Base-by-base conservation (phyloP, 2,329 filamentous ascomycete species). In the Chaetothyriales sp. region DNA sequence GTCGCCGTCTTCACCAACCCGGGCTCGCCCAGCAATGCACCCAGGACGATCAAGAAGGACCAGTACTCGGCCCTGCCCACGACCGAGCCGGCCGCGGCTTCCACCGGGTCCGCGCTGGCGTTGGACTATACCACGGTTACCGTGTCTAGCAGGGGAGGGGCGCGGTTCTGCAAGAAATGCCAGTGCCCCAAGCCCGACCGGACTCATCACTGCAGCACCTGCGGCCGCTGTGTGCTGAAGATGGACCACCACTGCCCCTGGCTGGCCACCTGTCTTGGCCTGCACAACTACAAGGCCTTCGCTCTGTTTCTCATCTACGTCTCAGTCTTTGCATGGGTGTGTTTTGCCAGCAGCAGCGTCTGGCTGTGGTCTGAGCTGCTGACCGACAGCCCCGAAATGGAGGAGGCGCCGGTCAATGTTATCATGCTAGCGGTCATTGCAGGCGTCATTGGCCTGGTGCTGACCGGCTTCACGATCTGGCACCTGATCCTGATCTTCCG, bases 241-340 rank as follows among this genome's bases (percentile, higher is more conserved):
- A 98, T 98, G 92, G 92, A 98, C 65, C 92, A 98, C 67, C 92
- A 98, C 70, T 98, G 92, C 66, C 92, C 92, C 15, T 98, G 92
- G 92, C 76, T 98, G 47, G 90, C 92, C 25, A 95, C 87, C 3
- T 98, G 92, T 67, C 85, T 98, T 53, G 92, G 92, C 18, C 73
- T 98, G 57, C 80, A 80, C 63, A 98, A 98, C 69, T 93, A 95
- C 74, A 98, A 98, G 70, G 77, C 89, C 0, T 98, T 98, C 64
- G 66, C 98, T 49, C 76, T 96, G 2, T 98, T 96, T 66, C 74
- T 98, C 22, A 77, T 89, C 51, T 96, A 98, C 66, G 87, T 86
- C 0, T 86, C 83, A 3, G 55, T 95, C 1, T 95, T 95, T 69
- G 89, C 85, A 70, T 81, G 87, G 71, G 78, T 84, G 60, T 79